Evolutionary conservation across 2,329 filamentous ascomycete species (phyloP).

Genomic region (Anisogramma anomala): DNA sequence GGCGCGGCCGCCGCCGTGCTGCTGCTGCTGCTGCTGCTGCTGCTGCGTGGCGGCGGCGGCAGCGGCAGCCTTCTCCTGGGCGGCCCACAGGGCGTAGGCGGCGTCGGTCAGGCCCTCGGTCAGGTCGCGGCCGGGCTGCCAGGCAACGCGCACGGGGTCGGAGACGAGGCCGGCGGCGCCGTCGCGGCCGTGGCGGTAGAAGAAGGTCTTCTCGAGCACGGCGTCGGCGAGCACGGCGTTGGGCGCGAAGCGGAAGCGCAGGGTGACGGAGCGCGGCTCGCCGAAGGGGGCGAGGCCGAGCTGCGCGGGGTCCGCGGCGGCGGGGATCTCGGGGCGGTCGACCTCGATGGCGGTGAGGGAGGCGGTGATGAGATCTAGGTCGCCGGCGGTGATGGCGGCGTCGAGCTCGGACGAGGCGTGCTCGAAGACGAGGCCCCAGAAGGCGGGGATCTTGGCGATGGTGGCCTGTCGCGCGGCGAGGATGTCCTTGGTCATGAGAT

Average conservation of each 20-base stretch:
- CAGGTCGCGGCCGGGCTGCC: conserved; percentile 53
- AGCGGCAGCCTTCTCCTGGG: conserved; percentile 32
- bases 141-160: conserved; percentile 54
- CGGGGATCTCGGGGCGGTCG: conserved; percentile 28
- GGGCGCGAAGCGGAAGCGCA: conserved; percentile 42
- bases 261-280: conserved; percentile 50
- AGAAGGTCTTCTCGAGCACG: conserved; percentile 55
- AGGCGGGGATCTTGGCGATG: conserved; percentile 47
- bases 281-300: conserved; percentile 28
- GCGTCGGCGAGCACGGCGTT: conserved; percentile 53
- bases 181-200: conserved; percentile 47
- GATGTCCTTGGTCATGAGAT: conserved; percentile 22
- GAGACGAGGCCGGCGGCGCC: conserved; percentile 38
- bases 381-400: conserved; percentile 47
- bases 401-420: conserved; percentile 46
- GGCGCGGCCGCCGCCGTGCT: conserved; percentile 10
- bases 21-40: too few species aligned
- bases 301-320: conserved; percentile 21
- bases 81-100: conserved; percentile 45
- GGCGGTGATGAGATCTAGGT: conserved; percentile 46
- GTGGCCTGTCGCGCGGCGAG: conserved; percentile 49
- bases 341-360: conserved; percentile 46
- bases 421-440: conserved; percentile 60
- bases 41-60: too few species aligned
- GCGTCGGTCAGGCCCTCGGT: conserved; percentile 52